Evolutionary conservation across 805 yeast species (phyloP).

Genomic region (Ogataea nakhonphanomensis): DNA sequence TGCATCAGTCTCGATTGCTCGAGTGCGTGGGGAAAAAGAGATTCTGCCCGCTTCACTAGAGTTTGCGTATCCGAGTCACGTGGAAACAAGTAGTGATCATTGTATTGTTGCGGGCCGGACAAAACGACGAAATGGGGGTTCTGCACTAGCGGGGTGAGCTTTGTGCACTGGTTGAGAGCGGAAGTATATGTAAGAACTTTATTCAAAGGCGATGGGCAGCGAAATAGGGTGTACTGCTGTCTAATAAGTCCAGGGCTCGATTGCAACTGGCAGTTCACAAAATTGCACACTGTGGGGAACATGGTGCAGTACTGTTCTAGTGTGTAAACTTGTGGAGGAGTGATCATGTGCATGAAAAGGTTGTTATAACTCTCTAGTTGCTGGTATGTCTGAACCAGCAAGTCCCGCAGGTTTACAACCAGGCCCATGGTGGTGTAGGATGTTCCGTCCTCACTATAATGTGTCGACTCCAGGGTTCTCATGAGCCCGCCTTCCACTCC

Average conservation of each 20-base stretch:
- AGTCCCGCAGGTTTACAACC: slow-evolving; percentile 7
- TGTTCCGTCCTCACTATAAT: slow-evolving; percentile 7
- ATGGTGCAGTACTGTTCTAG: slow-evolving; percentile 7
- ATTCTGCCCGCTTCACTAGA: slow-evolving; percentile 13
- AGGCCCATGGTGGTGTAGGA: neutral
- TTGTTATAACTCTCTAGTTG: slow-evolving; percentile 2
- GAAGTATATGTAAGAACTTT: slow-evolving; percentile 17
- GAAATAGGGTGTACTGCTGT: slow-evolving; percentile 14
- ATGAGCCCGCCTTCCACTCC: slow-evolving; percentile 7
- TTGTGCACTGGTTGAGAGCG: slow-evolving; percentile 17
- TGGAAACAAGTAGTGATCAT: slow-evolving; percentile 16
- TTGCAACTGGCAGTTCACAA: slow-evolving; percentile 15
- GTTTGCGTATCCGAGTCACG: slow-evolving; percentile 24
- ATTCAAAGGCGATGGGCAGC: slow-evolving; percentile 5
- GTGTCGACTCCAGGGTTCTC: slow-evolving; percentile 14
- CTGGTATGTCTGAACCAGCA: slow-evolving; percentile 9
- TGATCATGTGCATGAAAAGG: slow-evolving; percentile 11
- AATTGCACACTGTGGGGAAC: slow-evolving; percentile 12
- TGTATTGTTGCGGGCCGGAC: slow-evolving; percentile 22
- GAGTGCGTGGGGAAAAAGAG: slow-evolving; percentile 17
- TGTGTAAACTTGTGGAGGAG: slow-evolving; percentile 10
- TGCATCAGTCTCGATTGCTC: slow-evolving; percentile 6
- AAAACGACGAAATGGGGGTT: slow-evolving; percentile 10
- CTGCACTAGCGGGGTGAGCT: slow-evolving; percentile 15
- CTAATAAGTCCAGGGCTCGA: slow-evolving; percentile 9